These are phyloP conservation scores for Xylariomycetidae sp. DNA, from an alignment of 2,329 filamentous ascomycete genomes.

Conservation along the genomic window DNA sequence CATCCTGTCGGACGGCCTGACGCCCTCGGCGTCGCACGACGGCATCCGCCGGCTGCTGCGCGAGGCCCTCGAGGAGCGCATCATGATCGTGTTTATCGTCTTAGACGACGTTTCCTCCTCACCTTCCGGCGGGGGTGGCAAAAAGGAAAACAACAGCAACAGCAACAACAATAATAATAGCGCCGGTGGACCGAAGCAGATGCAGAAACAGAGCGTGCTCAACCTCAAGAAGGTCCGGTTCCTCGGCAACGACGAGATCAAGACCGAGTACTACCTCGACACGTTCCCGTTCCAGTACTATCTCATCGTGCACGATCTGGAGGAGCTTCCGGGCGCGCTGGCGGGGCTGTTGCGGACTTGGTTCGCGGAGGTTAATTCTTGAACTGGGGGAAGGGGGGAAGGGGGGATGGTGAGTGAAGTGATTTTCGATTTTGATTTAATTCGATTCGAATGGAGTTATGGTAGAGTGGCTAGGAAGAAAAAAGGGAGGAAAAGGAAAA, in stretches of 20 bases:
- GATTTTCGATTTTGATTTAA: too few relatives aligned
- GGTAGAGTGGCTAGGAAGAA: too few relatives aligned
- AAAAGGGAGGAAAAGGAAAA: too few relatives aligned
- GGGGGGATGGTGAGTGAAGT: too few relatives aligned
- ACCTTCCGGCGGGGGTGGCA: too few relatives aligned
- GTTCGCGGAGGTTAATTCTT: conserved; percentile 69
- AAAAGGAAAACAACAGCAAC: conserved; percentile 35
- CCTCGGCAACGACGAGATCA: conserved; percentile 59
- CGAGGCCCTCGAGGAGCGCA: conserved; percentile 84
- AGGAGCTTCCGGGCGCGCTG: conserved; percentile 84
- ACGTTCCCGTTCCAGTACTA: conserved; percentile 97
- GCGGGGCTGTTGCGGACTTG: conserved; percentile 88
- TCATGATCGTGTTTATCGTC: conserved; percentile 98
- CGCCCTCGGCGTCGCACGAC: conserved; percentile 75
- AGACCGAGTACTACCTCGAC: conserved; percentile 88
- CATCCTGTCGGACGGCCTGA: conserved; percentile 90
- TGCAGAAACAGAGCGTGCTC: conserved; percentile 73
- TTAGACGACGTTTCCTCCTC: too few relatives aligned
- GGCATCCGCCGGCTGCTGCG: conserved; percentile 76
- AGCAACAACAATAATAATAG: conserved; percentile 32
- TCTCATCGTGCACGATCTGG: conserved; percentile 85
- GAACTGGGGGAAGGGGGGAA: background rate
- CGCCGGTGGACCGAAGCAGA: too few relatives aligned
- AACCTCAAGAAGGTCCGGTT: conserved; percentile 88
- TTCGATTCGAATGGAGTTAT: too few relatives aligned